phyloP scores from a whole-genome alignment of 495 filamentous ascomycete genomes.

The Lasiosphaeria miniovina region DNA sequence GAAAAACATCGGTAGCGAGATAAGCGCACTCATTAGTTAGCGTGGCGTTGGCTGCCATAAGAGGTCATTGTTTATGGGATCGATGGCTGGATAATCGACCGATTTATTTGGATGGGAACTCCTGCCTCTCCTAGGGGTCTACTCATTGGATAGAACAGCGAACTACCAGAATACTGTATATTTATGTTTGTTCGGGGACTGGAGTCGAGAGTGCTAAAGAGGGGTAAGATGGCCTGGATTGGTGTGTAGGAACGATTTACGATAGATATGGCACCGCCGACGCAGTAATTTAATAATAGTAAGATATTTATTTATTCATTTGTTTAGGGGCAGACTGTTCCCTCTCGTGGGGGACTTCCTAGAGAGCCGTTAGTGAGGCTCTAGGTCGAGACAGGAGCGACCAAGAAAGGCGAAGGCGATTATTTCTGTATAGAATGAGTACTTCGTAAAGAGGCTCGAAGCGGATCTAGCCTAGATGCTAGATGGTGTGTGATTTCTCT shows the following conservation, averaged over 20 bases:
- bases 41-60: not conserved
- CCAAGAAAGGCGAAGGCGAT: not conserved
- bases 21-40: conserved; percentile 43
- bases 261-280: conserved; percentile 35
- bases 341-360: too few relatives aligned
- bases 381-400: too few relatives aligned
- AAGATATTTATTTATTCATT: conserved; percentile 3
- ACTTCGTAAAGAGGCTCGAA: too few relatives aligned
- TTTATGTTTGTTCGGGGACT: not conserved
- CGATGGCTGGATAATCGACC: not conserved
- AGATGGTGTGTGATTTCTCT: not conserved
- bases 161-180: not conserved
- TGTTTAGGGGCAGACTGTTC: not conserved
- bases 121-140: too few relatives aligned
- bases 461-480: not conserved
- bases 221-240: conserved; percentile 5
- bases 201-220: not conserved
- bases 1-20: conserved; percentile 46
- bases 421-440: not conserved
- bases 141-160: too few relatives aligned
- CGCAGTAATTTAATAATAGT: conserved; percentile 38
- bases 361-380: too few relatives aligned
- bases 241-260: conserved; percentile 24
- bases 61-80: not conserved
- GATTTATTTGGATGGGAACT: not conserved